A percentile compares a stretch with the other conserved stretches of the same genome.
These are phyloP conservation scores for Claviceps maximensis DNA, from an alignment of 2,329 filamentous ascomycete species.

Conservation along the genomic window DNA sequence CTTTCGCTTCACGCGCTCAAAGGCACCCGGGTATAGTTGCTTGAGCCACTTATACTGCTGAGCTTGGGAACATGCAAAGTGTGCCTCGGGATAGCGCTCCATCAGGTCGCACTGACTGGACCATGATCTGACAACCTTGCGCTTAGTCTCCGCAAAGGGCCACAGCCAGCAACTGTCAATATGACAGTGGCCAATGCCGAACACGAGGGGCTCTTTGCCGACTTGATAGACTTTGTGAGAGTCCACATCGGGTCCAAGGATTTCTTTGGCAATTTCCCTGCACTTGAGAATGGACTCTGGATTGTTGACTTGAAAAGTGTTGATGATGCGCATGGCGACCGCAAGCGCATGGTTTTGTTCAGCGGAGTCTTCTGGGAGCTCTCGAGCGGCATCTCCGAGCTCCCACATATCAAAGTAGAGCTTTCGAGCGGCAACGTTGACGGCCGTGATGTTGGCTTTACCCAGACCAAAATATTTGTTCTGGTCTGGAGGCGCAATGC, in stretches of 20 bases:
- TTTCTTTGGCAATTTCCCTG: conserved; percentile 70
- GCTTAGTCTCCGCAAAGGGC: conserved; percentile 96
- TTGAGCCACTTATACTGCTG: conserved; percentile 99
- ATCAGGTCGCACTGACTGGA: conserved; percentile 92
- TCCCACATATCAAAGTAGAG: conserved; percentile 94
- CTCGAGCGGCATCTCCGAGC: conserved; percentile 79
- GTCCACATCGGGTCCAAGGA: conserved; percentile 69
- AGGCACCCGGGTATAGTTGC: conserved; percentile 73
- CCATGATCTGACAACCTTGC: conserved; percentile 93
- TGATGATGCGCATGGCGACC: conserved; percentile 77
- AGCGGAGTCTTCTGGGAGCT: conserved; percentile 80
- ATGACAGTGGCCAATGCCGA: conserved; percentile 88
- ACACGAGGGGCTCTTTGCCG: conserved; percentile 63
- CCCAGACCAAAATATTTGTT: conserved; percentile 66
- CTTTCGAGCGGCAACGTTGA: conserved; percentile 73
- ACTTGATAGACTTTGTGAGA: conserved; percentile 73
- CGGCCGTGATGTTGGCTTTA: conserved; percentile 74
- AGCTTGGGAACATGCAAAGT: conserved; percentile 84
- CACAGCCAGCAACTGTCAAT: conserved; percentile 98
- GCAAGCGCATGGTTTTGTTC: conserved; percentile 78
- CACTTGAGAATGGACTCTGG: conserved; percentile 66
- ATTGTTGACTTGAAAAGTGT: conserved; percentile 71
- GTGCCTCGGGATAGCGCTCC: conserved; percentile 86
- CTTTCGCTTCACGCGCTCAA: conserved; percentile 81
- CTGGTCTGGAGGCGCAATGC: conserved; percentile 79